A percentile compares a stretch with the other conserved stretches of the same genome.
These are phyloP conservation scores for Astrocystis sublimbata DNA, from an alignment of 495 filamentous ascomycete genomes.

Conservation along the genomic window DNA sequence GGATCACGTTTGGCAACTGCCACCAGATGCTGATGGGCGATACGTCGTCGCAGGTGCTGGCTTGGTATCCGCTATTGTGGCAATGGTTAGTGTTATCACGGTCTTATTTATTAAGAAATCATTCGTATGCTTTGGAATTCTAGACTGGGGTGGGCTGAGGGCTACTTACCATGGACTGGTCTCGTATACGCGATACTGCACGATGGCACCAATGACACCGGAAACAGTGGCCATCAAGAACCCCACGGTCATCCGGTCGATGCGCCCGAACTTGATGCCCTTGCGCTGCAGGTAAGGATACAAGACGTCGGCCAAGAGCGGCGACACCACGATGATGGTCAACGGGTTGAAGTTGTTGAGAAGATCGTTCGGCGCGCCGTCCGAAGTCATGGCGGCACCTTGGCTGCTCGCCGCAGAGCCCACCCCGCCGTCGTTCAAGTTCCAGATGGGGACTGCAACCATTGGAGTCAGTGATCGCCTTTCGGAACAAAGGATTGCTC, in stretches of 20 bases:
- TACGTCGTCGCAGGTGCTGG: slow-evolving; percentile 43
- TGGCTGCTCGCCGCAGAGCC: slow-evolving; percentile 32
- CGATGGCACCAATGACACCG: slow-evolving; percentile 54
- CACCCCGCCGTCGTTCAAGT: slow-evolving; percentile 53
- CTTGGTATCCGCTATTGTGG: slow-evolving; percentile 40
- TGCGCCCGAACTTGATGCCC: slow-evolving; percentile 61
- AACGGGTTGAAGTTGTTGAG: slow-evolving; percentile 65
- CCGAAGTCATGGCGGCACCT: slow-evolving; percentile 46
- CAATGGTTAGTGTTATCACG: too few species aligned
- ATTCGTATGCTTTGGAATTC: too few species aligned
- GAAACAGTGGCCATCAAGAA: slow-evolving; percentile 58
- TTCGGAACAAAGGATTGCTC: too few species aligned
- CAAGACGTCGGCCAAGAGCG: slow-evolving; percentile 59
- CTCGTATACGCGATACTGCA: slow-evolving; percentile 66
- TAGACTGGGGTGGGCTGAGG: too few species aligned
- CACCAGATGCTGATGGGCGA: slow-evolving; percentile 56
- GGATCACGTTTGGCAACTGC: slow-evolving; percentile 45
- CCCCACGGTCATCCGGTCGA: slow-evolving; percentile 65
- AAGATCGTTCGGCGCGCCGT: slow-evolving; percentile 63
- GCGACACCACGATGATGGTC: slow-evolving; percentile 66
- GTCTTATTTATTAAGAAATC: too few species aligned
- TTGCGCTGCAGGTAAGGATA: slow-evolving; percentile 61
- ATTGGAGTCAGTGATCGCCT: too few species aligned
- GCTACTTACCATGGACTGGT: slow-evolving; percentile 48
- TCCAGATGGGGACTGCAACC: slow-evolving; percentile 56